These are phyloP conservation scores for Penicillium sp. DNA, from an alignment of 2,329 filamentous ascomycete genomes.

Conservation along the genomic window DNA sequence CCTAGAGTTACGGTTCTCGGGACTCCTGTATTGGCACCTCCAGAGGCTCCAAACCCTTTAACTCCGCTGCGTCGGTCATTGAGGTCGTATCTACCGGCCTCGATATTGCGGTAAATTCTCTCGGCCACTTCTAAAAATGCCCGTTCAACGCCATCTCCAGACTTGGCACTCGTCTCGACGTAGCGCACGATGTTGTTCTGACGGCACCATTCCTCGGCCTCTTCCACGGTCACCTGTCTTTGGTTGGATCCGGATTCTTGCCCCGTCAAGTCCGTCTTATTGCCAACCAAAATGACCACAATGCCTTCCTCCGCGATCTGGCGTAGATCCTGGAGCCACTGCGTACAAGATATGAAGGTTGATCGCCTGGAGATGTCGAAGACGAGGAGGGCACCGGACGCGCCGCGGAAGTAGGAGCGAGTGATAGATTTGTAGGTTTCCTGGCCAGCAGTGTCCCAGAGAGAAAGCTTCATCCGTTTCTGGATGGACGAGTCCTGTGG, in stretches of 20 bases:
- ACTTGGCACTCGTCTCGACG: conserved; percentile 95
- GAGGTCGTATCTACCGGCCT: conserved; percentile 89
- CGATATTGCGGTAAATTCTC: conserved; percentile 94
- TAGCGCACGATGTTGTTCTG: conserved; percentile 86
- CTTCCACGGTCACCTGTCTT: conserved; percentile 75
- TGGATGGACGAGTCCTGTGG: conserved; percentile 43
- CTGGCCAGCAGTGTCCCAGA: conserved; percentile 96
- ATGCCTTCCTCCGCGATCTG: conserved; percentile 96
- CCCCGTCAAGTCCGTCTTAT: conserved; percentile 81
- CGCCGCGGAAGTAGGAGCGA: conserved; percentile 86
- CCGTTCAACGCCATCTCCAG: conserved; percentile 86
- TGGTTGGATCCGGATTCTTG: conserved; percentile 45
- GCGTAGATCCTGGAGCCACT: conserved; percentile 90
- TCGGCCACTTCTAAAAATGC: conserved; percentile 93
- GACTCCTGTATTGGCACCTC: conserved; percentile 33
- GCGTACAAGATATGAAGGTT: conserved; percentile 84
- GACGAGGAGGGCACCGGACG: conserved; percentile 75
- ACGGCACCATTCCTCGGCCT: conserved; percentile 87
- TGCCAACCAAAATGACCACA: conserved; percentile 89
- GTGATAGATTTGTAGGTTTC: conserved; percentile 98
- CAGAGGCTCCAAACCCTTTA: conserved; percentile 59
- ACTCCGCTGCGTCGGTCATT: conserved; percentile 91
- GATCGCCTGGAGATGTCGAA: conserved; percentile 87
- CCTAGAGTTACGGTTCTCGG: conserved; percentile 46
- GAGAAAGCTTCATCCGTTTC: conserved; percentile 86